Conservation (phyloP, 192 early-diverging fungal species). For the Rhizophagus clarus region DNA sequence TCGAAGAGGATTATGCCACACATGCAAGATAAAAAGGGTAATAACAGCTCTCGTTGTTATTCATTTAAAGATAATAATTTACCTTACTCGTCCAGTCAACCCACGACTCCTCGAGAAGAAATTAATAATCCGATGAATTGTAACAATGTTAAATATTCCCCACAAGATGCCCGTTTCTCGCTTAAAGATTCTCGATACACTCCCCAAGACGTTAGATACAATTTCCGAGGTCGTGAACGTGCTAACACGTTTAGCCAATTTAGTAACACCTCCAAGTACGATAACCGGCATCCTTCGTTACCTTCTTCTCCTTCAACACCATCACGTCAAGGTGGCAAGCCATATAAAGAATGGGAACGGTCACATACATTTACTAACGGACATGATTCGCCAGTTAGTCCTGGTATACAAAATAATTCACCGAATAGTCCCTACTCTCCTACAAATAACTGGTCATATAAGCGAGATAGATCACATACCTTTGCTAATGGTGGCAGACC, state of each 20-base stretch:
- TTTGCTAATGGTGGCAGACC: not conserved
- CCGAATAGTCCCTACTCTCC: not conserved
- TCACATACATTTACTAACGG: conserved; percentile 18
- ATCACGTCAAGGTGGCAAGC: not conserved
- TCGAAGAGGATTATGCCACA: conserved; percentile 24
- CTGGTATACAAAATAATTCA: not conserved
- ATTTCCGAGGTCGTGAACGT: conserved; percentile 5
- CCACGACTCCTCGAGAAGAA: not conserved
- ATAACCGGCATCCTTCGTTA: not conserved
- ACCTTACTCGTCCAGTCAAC: not conserved
- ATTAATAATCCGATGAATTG: not conserved
- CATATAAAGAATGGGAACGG: conserved; percentile 4
- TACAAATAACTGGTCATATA: not conserved
- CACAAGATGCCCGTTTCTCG: conserved; percentile 23
- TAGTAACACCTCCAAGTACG: not conserved
- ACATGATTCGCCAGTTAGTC: not conserved
- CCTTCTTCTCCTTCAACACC: not conserved
- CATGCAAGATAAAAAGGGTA: conserved; percentile 14
- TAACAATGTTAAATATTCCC: conserved; percentile 16
- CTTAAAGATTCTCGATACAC: not conserved
- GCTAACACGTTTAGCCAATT: not conserved
- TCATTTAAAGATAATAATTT: not conserved
- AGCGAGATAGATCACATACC: conserved; percentile 7
- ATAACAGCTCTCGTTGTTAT: not conserved
- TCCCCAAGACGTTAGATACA: conserved; percentile 4